phyloP scores from a whole-genome alignment of 164 flowering plant species.

The Umbellularia californica region DNA sequence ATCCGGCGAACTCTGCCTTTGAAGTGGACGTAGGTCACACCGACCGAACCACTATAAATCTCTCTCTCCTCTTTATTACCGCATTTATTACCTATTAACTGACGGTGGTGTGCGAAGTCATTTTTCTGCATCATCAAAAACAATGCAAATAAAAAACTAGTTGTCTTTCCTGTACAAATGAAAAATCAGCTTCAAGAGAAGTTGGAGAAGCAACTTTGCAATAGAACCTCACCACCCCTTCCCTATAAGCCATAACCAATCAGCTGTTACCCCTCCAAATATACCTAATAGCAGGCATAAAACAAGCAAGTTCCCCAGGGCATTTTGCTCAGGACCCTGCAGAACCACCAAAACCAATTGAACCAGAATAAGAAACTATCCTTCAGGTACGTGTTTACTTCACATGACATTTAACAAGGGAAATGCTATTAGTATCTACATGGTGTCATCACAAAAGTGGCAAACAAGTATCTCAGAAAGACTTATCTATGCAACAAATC shows the following conservation, averaged over 20 bases:
- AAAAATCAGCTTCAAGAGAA: neutral
- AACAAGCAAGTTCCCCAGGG: constrained; percentile 59
- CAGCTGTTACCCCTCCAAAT: constrained; percentile 51
- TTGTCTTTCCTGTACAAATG: neutral
- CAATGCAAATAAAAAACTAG: neutral
- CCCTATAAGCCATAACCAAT: constrained; percentile 58
- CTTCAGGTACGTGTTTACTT: neutral
- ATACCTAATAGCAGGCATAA: constrained; percentile 43
- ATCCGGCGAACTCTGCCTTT: too few species aligned
- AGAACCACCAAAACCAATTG: constrained; percentile 4
- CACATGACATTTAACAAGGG: neutral
- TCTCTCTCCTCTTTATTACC: too few species aligned
- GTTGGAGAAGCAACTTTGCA: neutral
- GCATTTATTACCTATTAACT: too few species aligned
- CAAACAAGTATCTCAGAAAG: too few species aligned
- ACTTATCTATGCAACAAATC: too few species aligned
- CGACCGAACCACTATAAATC: too few species aligned
- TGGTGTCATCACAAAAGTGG: too few species aligned
- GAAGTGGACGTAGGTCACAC: too few species aligned
- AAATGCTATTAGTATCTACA: too few species aligned
- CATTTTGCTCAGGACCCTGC: constrained; percentile 70
- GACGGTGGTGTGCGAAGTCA: too few species aligned
- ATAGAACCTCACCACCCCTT: constrained; percentile 19
- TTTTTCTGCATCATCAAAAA: too few species aligned
- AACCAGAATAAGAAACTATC: neutral